These are phyloP conservation scores for Cicer chorassanicum DNA, from an alignment of 306 rosid genomes.

Conservation along the genomic window DNA sequence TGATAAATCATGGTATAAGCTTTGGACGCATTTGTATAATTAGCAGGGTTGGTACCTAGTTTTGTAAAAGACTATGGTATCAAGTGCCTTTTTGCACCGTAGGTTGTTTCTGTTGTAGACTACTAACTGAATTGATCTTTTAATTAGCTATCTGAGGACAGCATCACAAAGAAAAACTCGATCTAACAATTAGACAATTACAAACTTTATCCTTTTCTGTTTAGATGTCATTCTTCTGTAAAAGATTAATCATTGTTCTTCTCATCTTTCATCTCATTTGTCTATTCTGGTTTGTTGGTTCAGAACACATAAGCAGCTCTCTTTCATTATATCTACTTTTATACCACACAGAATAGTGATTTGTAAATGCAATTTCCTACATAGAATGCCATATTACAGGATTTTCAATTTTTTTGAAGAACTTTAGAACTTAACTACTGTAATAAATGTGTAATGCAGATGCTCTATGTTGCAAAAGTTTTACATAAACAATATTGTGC, in stretches of 20 bases:
- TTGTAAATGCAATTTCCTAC: conserved; percentile 28
- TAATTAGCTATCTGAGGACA: conserved; percentile 2
- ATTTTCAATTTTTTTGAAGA: neutral
- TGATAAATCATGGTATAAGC: conserved; percentile 20
- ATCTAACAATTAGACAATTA: conserved; percentile 18
- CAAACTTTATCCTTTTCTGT: neutral
- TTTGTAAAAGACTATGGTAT: conserved; percentile 5
- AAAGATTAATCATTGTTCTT: neutral
- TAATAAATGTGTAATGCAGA: neutral
- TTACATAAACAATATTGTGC: conserved; percentile 37
- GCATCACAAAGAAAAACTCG: conserved; percentile 20
- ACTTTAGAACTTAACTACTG: neutral
- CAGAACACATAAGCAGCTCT: neutral
- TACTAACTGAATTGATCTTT: conserved; percentile 26
- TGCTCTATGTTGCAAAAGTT: neutral
- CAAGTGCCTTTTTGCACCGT: conserved; percentile 12
- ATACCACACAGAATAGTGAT: conserved; percentile 9
- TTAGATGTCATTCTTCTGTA: neutral
- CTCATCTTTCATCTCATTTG: neutral
- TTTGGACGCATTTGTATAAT: conserved; percentile 32
- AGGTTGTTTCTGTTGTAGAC: conserved; percentile 21
- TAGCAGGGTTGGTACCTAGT: conserved; percentile 29
- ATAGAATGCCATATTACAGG: conserved; percentile 1
- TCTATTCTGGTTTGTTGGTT: neutral
- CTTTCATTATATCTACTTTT: conserved; percentile 23